phyloP scores from a whole-genome alignment of 106 monocot species.

The Iris macrosiphon region DNA sequence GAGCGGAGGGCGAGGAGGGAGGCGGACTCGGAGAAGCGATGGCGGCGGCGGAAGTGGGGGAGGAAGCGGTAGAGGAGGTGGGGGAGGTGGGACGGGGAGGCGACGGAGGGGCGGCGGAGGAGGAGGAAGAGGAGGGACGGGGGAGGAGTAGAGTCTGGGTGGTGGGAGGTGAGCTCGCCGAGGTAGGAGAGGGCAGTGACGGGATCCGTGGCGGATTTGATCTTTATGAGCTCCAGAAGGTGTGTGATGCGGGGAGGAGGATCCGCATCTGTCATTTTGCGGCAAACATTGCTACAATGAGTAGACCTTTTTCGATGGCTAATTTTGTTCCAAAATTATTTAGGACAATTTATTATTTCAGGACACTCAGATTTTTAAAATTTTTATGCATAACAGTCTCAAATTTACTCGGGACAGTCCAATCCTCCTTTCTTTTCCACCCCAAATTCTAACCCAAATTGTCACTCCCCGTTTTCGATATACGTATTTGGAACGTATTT shows the following conservation, averaged over 20 bases:
- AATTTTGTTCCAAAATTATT: too few relatives aligned
- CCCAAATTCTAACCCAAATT: too few relatives aligned
- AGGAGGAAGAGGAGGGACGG: conserved; percentile 50
- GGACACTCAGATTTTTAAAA: too few relatives aligned
- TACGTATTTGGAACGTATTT: too few relatives aligned
- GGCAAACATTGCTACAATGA: too few relatives aligned
- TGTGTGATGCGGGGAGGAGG: conserved; percentile 16
- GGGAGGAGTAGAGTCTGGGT: conserved; percentile 35
- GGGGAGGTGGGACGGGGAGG: conserved; percentile 46
- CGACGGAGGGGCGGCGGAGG: conserved; percentile 44
- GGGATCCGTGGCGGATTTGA: conserved; percentile 35
- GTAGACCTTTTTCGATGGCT: too few relatives aligned
- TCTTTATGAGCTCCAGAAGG: conserved; percentile 27
- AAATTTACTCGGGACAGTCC: too few relatives aligned
- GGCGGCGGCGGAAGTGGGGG: conserved; percentile 32
- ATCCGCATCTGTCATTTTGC: too few relatives aligned
- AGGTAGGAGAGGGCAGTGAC: conserved; percentile 53
- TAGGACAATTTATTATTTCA: too few relatives aligned
- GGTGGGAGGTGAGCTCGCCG: conserved; percentile 23
- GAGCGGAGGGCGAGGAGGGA: conserved; percentile 61
- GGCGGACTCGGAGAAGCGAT: conserved; percentile 50
- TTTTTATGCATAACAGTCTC: too few relatives aligned
- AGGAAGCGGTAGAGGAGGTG: conserved; percentile 45
- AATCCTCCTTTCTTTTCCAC: too few relatives aligned
- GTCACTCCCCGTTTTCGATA: too few relatives aligned